These are phyloP conservation scores for Cadophora sp. DNA, from an alignment of 2,329 filamentous ascomycete genomes.

Conservation along the genomic window DNA sequence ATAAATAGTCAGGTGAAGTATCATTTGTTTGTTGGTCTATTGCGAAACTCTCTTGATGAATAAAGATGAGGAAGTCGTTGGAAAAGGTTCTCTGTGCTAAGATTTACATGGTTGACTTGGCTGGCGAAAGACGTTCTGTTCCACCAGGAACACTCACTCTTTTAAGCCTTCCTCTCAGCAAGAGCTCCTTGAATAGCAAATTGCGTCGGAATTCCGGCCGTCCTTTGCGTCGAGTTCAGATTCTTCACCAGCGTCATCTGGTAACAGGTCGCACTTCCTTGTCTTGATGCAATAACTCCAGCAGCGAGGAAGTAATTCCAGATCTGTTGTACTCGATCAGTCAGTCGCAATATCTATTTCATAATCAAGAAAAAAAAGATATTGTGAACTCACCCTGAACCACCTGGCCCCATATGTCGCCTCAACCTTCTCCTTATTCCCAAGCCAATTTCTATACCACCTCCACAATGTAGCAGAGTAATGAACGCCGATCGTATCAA, in stretches of 20 bases:
- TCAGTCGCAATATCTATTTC: too few relatives aligned
- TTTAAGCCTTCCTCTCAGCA: slow-evolving; percentile 16
- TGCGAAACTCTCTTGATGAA: too few relatives aligned
- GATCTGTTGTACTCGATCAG: slow-evolving; percentile 59
- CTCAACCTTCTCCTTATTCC: slow-evolving; percentile 71
- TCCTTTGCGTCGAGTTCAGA: slow-evolving; percentile 83
- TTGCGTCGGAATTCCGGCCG: slow-evolving; percentile 75
- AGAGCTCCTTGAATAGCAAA: slow-evolving; percentile 70
- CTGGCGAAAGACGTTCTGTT: background rate
- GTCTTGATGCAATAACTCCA: slow-evolving; percentile 82
- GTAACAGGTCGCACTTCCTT: slow-evolving; percentile 85
- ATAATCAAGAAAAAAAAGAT: background rate
- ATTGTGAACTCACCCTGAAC: slow-evolving; percentile 56
- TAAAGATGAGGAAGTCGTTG: background rate
- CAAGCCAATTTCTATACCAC: slow-evolving; percentile 79
- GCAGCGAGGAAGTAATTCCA: slow-evolving; percentile 93
- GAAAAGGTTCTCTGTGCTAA: background rate
- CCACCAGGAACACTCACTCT: background rate
- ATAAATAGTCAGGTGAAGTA: background rate
- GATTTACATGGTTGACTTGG: background rate
- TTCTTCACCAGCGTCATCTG: slow-evolving; percentile 91
- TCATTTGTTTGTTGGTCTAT: background rate
- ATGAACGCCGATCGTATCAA: slow-evolving; percentile 49
- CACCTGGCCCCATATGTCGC: slow-evolving; percentile 73
- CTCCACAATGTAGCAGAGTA: slow-evolving; percentile 75